Evolutionary conservation across 1,284 basidiomycete species (phyloP).

Genomic region (Ganoderma sp.): DNA sequence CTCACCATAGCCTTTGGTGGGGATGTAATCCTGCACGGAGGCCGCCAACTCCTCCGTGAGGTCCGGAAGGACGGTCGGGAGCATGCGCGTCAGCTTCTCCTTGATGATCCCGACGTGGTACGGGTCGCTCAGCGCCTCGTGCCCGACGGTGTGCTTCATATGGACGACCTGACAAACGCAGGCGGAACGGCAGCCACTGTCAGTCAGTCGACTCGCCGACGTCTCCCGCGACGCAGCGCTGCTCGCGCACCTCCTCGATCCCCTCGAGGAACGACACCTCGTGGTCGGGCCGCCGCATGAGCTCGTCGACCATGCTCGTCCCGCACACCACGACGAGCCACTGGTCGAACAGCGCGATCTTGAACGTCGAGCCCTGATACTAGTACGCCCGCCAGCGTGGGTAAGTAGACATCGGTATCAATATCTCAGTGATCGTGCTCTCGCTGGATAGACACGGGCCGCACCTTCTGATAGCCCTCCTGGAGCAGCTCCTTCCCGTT

Average conservation of each 20-base stretch:
- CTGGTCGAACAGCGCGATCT: slow-evolving; percentile 44
- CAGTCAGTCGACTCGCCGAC: too few species aligned
- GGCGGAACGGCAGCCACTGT: too few species aligned
- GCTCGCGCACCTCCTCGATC: slow-evolving; percentile 34
- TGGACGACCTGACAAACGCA: slow-evolving; percentile 14
- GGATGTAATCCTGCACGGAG: slow-evolving; percentile 31
- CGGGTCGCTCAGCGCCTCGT: slow-evolving; percentile 31
- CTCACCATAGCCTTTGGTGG: slow-evolving; percentile 20
- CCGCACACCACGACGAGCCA: slow-evolving; percentile 41
- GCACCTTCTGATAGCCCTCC: slow-evolving; percentile 28
- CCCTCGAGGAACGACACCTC: slow-evolving; percentile 38
- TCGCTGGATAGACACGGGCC: not conserved
- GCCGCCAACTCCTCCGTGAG: slow-evolving; percentile 37
- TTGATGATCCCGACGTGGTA: slow-evolving; percentile 38
- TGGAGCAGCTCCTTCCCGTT: slow-evolving; percentile 43
- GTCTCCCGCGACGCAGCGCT: too few species aligned
- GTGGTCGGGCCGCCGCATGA: slow-evolving; percentile 40
- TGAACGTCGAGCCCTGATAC: slow-evolving; percentile 34
- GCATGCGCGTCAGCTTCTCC: slow-evolving; percentile 35
- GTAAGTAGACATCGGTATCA: too few species aligned
- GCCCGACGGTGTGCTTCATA: slow-evolving; percentile 36
- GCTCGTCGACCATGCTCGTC: slow-evolving; percentile 37
- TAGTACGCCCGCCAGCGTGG: not conserved
- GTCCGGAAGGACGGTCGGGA: slow-evolving; percentile 35
- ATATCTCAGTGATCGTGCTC: too few species aligned